phyloP scores from a whole-genome alignment of 1,284 basidiomycete species.

The Apiotrichum laibachii region DNA sequence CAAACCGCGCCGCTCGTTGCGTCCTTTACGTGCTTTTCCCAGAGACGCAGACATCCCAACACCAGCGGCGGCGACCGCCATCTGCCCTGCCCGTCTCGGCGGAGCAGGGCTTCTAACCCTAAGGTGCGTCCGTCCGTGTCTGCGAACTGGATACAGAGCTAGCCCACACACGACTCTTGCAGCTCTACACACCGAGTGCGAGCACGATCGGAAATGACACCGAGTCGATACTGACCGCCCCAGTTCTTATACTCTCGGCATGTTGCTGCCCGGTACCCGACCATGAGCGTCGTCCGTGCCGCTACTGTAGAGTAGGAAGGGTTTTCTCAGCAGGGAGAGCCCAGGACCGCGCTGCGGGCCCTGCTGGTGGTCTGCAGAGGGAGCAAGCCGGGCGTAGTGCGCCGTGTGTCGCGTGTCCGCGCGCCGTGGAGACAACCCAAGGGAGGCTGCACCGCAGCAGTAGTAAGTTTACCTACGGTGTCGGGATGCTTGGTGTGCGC shows the following conservation, averaged over 20 bases:
- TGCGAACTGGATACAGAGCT: too few relatives aligned
- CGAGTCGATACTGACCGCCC: constrained; percentile 3
- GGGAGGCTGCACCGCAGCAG: not conserved
- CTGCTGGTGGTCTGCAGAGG: constrained; percentile 5
- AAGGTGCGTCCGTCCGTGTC: constrained; percentile 15
- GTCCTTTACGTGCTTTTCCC: constrained; percentile 3
- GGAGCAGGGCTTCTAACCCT: constrained; percentile 19
- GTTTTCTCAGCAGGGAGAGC: too few relatives aligned
- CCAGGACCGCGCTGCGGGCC: constrained; percentile 17
- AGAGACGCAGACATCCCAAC: constrained; percentile 7
- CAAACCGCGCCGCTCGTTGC: not conserved
- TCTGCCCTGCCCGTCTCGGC: not conserved
- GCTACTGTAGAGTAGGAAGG: constrained; percentile 14
- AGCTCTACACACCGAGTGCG: too few relatives aligned
- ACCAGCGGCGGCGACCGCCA: not conserved
- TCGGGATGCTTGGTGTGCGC: not conserved
- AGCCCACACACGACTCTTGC: too few relatives aligned
- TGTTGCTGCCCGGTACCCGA: constrained; percentile 9
- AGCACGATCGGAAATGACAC: not conserved
- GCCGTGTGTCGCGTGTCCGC: not conserved
- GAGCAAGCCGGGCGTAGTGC: not conserved
- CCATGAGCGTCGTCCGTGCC: constrained; percentile 21
- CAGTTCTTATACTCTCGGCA: constrained; percentile 16
- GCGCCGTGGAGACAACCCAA: not conserved
- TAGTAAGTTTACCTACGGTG: not conserved